Evolutionary conservation across 306 rosid species (phyloP).

Genomic region (Quercus suber): DNA sequence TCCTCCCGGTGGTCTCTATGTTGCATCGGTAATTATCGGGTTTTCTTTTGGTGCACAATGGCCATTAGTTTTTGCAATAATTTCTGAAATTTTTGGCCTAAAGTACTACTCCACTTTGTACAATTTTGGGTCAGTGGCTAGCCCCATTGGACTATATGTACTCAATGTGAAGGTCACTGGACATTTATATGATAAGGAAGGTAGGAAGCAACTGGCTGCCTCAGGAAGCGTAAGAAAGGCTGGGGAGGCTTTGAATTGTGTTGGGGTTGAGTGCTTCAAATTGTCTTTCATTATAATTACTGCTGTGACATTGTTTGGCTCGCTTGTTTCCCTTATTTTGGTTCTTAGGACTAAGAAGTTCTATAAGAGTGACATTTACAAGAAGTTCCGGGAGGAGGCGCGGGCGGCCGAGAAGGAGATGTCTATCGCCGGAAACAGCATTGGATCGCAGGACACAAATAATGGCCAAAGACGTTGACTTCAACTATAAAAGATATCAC

Average conservation of each 20-base stretch:
- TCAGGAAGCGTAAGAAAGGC: neutral
- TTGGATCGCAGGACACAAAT: constrained; percentile 2
- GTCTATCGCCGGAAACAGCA: neutral
- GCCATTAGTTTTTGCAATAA: constrained; percentile 76
- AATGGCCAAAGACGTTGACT: constrained; percentile 2
- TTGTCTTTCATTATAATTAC: constrained; percentile 43
- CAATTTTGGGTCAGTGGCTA: constrained; percentile 71
- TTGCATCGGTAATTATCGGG: constrained; percentile 62
- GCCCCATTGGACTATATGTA: constrained; percentile 50
- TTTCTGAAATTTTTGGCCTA: constrained; percentile 76
- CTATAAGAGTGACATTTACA: constrained; percentile 48
- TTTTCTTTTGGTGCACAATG: constrained; percentile 82
- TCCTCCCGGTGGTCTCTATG: constrained; percentile 40
- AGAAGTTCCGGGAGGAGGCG: constrained; percentile 31
- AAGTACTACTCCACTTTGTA: constrained; percentile 78
- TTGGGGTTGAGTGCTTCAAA: constrained; percentile 34
- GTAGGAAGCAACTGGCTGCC: constrained; percentile 20
- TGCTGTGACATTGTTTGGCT: constrained; percentile 33
- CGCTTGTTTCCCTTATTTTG: constrained; percentile 30
- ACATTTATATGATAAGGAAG: constrained; percentile 46
- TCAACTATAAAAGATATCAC: neutral
- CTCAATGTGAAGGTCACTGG: constrained; percentile 43
- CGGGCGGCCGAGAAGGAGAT: constrained; percentile 11
- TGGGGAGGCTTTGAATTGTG: constrained; percentile 34
- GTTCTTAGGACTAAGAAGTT: constrained; percentile 24